Evolutionary conservation across 2,329 filamentous ascomycete species (phyloP), one percentile per base, ranked within the genome.

Genomic region (Pestalotiopsis sp.): DNA sequence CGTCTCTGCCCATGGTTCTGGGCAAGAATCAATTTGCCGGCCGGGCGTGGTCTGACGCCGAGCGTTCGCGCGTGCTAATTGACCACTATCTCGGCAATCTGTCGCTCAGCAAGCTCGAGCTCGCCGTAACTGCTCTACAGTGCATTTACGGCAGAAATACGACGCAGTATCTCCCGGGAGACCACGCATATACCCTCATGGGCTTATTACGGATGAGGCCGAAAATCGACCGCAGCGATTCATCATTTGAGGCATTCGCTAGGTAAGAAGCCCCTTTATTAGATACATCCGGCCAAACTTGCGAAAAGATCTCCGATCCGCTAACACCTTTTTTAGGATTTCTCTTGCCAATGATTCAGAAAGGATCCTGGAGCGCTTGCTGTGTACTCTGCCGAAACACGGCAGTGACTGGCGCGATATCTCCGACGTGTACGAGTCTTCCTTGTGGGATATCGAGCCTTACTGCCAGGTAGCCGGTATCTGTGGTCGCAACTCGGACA

Each of bases 1-100:
- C 74, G 2, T 39, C 69, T 11, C 69, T 71, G 1, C 71, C 73
- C 0, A 3, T 72, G 31, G 67, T 73, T 9, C 64, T 80, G 1
- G 70, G 71, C 52, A 80, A 81, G 71, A 78, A 76, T 57, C 74
- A 78, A 66, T 78, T 81, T 17, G 75, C 79, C 2, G 72, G 72
- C 6, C 68, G 71, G 3, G 77, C 70, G 6, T 80, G 78, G 78
- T 70, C 70, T 65, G 78, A 79, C 57, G 70, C 74, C 3, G 62
- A 70, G n/a, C 64, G 71, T 3, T 73, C 78, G 12, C 73, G 78
- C 6, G 75, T 80, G 45, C 73, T 81, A 14, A 73, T 78, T 17
- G 79, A 81, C 23, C 79, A 81, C 72, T 81, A 77, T 61, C 67
- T 75, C 17, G 76, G 76, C 41, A 77, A 68, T 58, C 74, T 81